Conservation (phyloP, 139 green algal species). For the Desmodesmus armatus region DNA sequence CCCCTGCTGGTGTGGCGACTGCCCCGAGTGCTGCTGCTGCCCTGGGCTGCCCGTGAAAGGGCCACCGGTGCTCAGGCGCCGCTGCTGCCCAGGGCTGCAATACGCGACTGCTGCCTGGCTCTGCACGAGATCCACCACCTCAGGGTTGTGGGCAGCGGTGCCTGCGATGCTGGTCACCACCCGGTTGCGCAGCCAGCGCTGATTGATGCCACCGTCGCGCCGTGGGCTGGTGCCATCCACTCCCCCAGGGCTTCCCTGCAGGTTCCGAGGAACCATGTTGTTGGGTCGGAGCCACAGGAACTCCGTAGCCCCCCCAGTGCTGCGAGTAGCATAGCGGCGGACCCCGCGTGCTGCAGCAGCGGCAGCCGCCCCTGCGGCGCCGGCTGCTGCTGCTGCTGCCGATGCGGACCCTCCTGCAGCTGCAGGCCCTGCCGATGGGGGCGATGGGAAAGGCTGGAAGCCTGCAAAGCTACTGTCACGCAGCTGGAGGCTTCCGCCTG, state of each 20-base stretch:
- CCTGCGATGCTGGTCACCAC: constrained; percentile 22
- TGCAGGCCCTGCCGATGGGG: neutral
- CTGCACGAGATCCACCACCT: constrained; percentile 13
- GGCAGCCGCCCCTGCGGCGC: neutral
- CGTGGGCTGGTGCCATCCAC: neutral
- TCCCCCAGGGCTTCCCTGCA: neutral
- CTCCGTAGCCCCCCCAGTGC: neutral
- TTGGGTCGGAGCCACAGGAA: constrained; percentile 27
- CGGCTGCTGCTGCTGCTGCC: neutral
- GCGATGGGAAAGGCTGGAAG: too few species aligned
- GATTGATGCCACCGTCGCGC: neutral
- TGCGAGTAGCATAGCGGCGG: neutral
- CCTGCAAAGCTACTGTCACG: too few species aligned
- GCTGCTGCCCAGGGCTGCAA: too few species aligned
- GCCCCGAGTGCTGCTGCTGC: neutral
- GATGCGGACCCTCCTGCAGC: neutral
- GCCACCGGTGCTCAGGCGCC: neutral
- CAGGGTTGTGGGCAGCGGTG: neutral
- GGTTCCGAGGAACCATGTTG: neutral
- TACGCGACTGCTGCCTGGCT: constrained; percentile 16
- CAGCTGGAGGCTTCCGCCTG: too few species aligned
- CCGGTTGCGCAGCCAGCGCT: constrained; percentile 20
- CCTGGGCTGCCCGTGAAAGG: too few species aligned
- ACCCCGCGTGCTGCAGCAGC: neutral
- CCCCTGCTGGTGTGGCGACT: neutral